Conservation (phyloP, 352 stramenopile genomes). For the Globisporangium nagaii region DNA sequence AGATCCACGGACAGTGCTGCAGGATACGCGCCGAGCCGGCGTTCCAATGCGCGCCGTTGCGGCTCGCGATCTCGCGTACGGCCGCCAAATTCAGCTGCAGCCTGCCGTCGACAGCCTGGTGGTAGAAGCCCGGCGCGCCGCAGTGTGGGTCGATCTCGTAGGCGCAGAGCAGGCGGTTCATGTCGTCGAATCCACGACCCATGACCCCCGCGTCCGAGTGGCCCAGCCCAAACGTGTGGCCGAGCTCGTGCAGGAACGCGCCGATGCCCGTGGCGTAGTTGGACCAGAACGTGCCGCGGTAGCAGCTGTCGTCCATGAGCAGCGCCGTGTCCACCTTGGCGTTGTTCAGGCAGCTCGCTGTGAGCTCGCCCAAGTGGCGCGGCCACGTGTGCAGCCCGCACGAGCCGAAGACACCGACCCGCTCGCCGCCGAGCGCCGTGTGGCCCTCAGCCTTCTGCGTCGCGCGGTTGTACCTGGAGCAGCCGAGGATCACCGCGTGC, state of each 20-base stretch:
- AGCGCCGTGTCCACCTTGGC: conserved; percentile 31
- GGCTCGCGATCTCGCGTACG: conserved; percentile 24
- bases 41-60: conserved; percentile 51
- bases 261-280: conserved; percentile 65
- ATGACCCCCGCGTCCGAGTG: conserved; percentile 58
- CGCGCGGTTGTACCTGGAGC: conserved; percentile 46
- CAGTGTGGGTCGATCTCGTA: conserved; percentile 28
- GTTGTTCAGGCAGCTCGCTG: conserved; percentile 52
- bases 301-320: conserved; percentile 62
- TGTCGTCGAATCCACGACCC: conserved; percentile 66
- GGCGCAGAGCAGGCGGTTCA: conserved; percentile 54
- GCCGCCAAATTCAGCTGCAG: conserved; percentile 29
- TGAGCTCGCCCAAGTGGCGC: conserved; percentile 35
- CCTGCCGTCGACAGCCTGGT: conserved; percentile 12
- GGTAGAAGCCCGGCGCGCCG: conserved; percentile 22
- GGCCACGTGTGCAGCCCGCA: conserved; percentile 68
- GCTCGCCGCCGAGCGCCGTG: conserved; percentile 46
- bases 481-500: conserved; percentile 67
- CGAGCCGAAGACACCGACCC: conserved; percentile 60
- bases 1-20: conserved; percentile 51
- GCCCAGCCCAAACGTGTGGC: conserved; percentile 56
- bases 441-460: conserved; percentile 52
- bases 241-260: conserved; percentile 60
- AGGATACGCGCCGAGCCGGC: conserved; percentile 43
- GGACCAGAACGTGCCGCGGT: conserved; percentile 48